Base-by-base conservation (phyloP, 2,329 filamentous ascomycete species). In the Penicillium expansum region DNA sequence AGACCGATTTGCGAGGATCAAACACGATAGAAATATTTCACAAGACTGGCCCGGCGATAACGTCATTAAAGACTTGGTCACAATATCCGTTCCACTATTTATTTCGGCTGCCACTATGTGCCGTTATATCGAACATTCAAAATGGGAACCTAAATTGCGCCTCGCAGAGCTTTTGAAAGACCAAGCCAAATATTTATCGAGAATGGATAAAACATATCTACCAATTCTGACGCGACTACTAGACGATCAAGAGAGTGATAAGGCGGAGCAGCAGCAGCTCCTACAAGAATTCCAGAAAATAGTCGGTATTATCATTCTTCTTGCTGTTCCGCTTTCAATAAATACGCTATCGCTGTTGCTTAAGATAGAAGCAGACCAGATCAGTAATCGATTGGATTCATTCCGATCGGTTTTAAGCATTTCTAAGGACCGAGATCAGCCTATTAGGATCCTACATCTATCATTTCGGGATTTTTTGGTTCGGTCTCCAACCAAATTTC, bases 381-480 rank as follows among this genome's bases (percentile, higher is more conserved):
- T 63, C 5, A 52, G 24, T 13, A 57, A 59, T 54, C 56, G 48
- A 38, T 49, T 66, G 7, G 52, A 67, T 52, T 52, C 32, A 30
- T 60, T 67, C 24, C 61, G 45, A 1, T 65, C 65, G 0, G 61
- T 66, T 27, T 22, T 68, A 3, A 57, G 47, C 10, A 22, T 68
- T 3, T 62, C 65, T 5, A 14, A 16, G 24, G 48, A 64, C 30
- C 44, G 11, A 32, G 30, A 63, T 54, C 22, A 24, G 6, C 60
- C 64, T 37, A 43, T 67, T 10, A 42, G 61, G 11, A 58, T 67
- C n/a, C 56, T 69, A 10, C 68, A 70, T 55, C 58, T 65, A 53
- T 72, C 67, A 50, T 73, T 72, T 48, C 63, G 65, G 20, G 68
- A 74, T 44, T 73, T 70, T 49, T 57, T 73, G 2, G 55, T 71